These are phyloP conservation scores for Beauveria pseudobassiana DNA, from an alignment of 2,329 filamentous ascomycete species.

Conservation along the genomic window DNA sequence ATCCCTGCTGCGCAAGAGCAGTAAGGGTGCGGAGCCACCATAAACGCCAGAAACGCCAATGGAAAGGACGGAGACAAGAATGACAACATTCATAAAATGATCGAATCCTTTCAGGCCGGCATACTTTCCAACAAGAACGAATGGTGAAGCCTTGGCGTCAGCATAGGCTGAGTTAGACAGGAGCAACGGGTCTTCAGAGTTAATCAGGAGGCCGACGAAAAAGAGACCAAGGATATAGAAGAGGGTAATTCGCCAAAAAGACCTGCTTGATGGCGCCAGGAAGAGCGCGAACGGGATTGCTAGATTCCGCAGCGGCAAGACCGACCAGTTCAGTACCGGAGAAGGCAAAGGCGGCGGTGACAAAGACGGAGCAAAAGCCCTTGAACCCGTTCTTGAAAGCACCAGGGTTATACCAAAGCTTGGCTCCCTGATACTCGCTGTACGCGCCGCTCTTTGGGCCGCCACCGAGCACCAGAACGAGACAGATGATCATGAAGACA, in stretches of 20 bases:
- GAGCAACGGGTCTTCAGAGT: slow-evolving; percentile 35
- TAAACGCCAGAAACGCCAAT: slow-evolving; percentile 49
- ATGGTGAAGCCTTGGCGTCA: slow-evolving; percentile 37
- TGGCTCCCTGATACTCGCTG: slow-evolving; percentile 34
- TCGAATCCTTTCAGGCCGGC: slow-evolving; percentile 40
- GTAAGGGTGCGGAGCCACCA: slow-evolving; percentile 48
- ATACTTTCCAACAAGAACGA: slow-evolving; percentile 42
- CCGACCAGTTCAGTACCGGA: slow-evolving; percentile 63
- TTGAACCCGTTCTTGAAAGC: slow-evolving; percentile 63
- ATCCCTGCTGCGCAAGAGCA: slow-evolving; percentile 48
- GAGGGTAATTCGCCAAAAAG: slow-evolving; percentile 44
- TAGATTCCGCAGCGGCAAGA: slow-evolving; percentile 61
- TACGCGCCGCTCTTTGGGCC: slow-evolving; percentile 39
- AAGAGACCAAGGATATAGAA: slow-evolving; percentile 44
- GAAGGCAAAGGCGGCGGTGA: slow-evolving; percentile 63
- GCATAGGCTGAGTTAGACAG: slow-evolving; percentile 38
- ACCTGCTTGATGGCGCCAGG: slow-evolving; percentile 75
- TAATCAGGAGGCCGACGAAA: slow-evolving; percentile 39
- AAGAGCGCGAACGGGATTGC: slow-evolving; percentile 60
- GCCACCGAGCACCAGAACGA: slow-evolving; percentile 51
- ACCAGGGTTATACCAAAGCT: slow-evolving; percentile 35
- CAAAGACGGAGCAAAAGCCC: slow-evolving; percentile 61
- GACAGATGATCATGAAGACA: slow-evolving; percentile 54
- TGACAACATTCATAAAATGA: slow-evolving; percentile 46
- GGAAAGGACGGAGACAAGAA: slow-evolving; percentile 46